Conservation (phyloP, 2,329 filamentous ascomycete species). For the Monilinia fructigena region DNA sequence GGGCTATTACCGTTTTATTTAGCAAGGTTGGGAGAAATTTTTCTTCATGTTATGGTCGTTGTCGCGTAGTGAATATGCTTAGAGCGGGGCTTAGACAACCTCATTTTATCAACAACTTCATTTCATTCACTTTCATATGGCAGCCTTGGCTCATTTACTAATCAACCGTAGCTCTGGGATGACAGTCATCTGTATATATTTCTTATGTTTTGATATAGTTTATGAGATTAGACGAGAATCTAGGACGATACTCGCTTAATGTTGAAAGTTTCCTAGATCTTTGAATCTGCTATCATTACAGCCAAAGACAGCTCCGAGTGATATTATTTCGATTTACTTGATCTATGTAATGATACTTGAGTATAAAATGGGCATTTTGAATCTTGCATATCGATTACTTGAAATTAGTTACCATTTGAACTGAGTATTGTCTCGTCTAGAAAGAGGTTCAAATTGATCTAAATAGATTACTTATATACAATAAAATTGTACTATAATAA, state of each 20-base stretch:
- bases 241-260: constrained; percentile 4
- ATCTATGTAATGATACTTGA: no score
- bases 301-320: neutral
- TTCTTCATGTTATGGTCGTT: neutral
- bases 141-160: neutral
- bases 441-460: no score
- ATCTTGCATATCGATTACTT: no score
- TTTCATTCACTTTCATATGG: neutral
- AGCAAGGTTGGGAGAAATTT: neutral
- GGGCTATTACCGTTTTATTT: neutral
- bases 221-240: constrained; percentile 6
- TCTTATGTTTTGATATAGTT: neutral
- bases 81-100: neutral
- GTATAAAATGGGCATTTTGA: no score
- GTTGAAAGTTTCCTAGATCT: neutral
- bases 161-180: neutral
- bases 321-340: no score
- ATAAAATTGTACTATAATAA: no score
- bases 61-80: neutral
- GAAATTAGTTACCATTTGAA: no score
- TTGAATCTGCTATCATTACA: neutral
- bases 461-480: no score
- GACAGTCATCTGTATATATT: neutral
- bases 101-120: constrained; percentile 6
- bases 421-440: no score